phyloP scores from a whole-genome alignment of 2,329 filamentous ascomycete genomes.

The Chrysoporthe deuterocubensis region DNA sequence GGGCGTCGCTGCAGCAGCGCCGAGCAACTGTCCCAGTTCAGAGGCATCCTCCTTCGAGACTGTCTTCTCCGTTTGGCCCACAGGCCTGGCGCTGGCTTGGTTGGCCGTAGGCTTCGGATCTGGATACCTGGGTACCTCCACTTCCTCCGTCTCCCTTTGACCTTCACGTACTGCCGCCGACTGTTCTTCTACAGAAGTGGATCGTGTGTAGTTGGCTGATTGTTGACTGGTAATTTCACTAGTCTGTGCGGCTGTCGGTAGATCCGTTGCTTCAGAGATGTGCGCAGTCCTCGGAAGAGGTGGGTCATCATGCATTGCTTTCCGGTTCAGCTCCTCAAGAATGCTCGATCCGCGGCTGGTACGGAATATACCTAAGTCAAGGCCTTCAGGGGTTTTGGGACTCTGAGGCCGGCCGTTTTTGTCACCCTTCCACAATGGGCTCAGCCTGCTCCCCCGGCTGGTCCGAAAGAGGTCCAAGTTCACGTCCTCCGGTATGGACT shows the following conservation, averaged over 20 bases:
- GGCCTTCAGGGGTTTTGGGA: slow-evolving; percentile 9
- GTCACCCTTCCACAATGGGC: slow-evolving; percentile 27
- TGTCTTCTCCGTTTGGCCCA: background rate
- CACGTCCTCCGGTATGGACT: slow-evolving; percentile 19
- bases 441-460: slow-evolving; percentile 20
- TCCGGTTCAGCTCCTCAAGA: slow-evolving; percentile 14
- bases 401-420: slow-evolving; percentile 10
- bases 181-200: background rate
- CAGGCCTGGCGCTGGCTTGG: background rate
- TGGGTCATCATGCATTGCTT: background rate
- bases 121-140: slow-evolving; percentile 3
- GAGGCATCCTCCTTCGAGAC: slow-evolving; percentile 34
- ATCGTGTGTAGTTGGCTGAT: background rate
- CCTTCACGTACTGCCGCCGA: slow-evolving; percentile 6
- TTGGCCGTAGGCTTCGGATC: slow-evolving; percentile 2
- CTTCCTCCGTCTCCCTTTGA: slow-evolving; percentile 8
- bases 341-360: slow-evolving; percentile 12
- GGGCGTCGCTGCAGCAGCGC: slow-evolving; percentile 34
- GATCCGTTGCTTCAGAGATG: background rate
- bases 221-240: background rate
- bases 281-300: background rate
- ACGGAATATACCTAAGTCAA: slow-evolving; percentile 10
- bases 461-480: slow-evolving; percentile 27
- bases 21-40: slow-evolving; percentile 32
- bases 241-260: background rate